Evolutionary conservation across 2,329 filamentous ascomycete species (phyloP).

Genomic region (Venturia nashicola): DNA sequence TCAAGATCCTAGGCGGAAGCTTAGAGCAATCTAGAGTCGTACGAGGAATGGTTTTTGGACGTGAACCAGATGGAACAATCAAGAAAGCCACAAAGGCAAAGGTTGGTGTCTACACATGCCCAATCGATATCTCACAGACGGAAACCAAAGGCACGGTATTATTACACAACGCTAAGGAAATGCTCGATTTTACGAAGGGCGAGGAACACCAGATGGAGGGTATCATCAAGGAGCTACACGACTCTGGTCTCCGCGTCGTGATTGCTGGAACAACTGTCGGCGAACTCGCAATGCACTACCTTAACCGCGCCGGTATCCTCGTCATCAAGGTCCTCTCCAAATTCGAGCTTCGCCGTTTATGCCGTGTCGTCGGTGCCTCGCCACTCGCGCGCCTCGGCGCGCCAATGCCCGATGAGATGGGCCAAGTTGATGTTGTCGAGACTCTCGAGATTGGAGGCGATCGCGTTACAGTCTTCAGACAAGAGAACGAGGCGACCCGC

Average conservation of each 20-base stretch:
- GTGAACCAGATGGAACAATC: constrained; percentile 78
- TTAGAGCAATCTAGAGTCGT: constrained; percentile 89
- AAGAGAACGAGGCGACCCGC: constrained; percentile 83
- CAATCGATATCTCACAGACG: constrained; percentile 89
- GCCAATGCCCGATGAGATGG: constrained; percentile 99
- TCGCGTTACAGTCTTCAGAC: constrained; percentile 94
- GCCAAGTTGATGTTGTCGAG: constrained; percentile 85
- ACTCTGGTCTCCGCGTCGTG: constrained; percentile 83
- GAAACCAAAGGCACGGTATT: constrained; percentile 98
- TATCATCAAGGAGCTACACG: constrained; percentile 87
- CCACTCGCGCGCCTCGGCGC: constrained; percentile 91
- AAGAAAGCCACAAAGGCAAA: constrained; percentile 91
- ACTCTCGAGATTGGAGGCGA: constrained; percentile 96
- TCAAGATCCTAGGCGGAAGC: constrained; percentile 98
- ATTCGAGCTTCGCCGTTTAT: constrained; percentile 89
- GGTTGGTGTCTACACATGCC: constrained; percentile 92
- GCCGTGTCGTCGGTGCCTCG: constrained; percentile 90
- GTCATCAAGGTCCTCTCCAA: constrained; percentile 96
- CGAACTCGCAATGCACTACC: constrained; percentile 91
- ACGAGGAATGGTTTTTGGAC: constrained; percentile 96
- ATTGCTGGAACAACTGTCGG: constrained; percentile 89
- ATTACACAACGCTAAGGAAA: constrained; percentile 94
- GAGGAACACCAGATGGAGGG: constrained; percentile 88
- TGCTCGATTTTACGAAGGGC: constrained; percentile 96
- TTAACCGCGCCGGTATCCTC: constrained; percentile 93